These are phyloP conservation scores for Medicago lupulina DNA, from an alignment of 306 rosid genomes.

Conservation along the genomic window DNA sequence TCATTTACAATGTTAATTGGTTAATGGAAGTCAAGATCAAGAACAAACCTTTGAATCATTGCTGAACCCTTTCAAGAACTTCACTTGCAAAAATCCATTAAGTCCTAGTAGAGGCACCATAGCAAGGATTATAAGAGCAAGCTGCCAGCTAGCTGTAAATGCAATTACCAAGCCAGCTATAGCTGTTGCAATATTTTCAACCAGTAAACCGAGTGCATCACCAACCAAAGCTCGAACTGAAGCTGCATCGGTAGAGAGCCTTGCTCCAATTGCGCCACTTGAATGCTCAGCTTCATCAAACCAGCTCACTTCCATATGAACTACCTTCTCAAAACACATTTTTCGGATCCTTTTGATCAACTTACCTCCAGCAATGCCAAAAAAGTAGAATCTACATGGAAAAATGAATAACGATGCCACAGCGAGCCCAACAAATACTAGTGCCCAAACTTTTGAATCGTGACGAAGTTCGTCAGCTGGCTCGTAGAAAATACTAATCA, in stretches of 20 bases:
- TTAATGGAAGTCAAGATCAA: conserved; percentile 1
- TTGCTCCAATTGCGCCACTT: conserved; percentile 62
- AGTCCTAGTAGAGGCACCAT: conserved; percentile 55
- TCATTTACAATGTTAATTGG: background rate
- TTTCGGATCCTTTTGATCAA: conserved; percentile 53
- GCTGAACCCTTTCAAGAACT: conserved; percentile 64
- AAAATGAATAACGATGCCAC: conserved; percentile 46
- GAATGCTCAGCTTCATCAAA: conserved; percentile 69
- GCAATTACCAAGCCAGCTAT: conserved; percentile 57
- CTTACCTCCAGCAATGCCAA: conserved; percentile 63
- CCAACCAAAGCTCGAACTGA: conserved; percentile 60
- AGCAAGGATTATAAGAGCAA: conserved; percentile 61
- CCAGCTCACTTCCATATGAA: conserved; percentile 76
- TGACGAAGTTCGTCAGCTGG: conserved; percentile 62
- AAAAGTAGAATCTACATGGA: conserved; percentile 59
- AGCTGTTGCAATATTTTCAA: conserved; percentile 58
- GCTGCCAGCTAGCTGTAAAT: conserved; percentile 62
- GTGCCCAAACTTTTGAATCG: conserved; percentile 80
- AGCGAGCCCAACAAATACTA: conserved; percentile 52
- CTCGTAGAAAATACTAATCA: conserved; percentile 67
- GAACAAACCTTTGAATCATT: conserved; percentile 62
- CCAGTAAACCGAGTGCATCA: conserved; percentile 63
- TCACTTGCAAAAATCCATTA: conserved; percentile 55
- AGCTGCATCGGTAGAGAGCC: conserved; percentile 70
- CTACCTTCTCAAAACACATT: conserved; percentile 60